A percentile compares a stretch with the other conserved stretches of the same genome.
Evolutionary conservation across 2,329 filamentous ascomycete genomes (phyloP).

Genomic region (Clarireedia paspali): DNA sequence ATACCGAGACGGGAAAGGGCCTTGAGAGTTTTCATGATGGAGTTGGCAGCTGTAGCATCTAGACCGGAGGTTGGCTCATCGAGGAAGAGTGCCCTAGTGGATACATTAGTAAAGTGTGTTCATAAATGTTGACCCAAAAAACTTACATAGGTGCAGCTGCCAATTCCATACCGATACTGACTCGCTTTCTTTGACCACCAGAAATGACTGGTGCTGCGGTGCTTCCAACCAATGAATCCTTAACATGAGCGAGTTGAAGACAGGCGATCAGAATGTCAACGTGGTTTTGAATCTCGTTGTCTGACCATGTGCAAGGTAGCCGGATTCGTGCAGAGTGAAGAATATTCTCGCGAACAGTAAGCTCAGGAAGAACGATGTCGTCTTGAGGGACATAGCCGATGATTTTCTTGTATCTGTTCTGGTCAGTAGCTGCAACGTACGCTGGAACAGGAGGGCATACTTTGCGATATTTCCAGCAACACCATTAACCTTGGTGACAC

Average conservation of each 20-base stretch:
- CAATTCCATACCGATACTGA: constrained; percentile 53
- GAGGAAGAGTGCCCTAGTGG: constrained; percentile 43
- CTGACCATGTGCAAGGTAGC: constrained; percentile 43
- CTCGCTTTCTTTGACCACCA: constrained; percentile 54
- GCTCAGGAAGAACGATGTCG: constrained; percentile 50
- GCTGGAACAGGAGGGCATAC: constrained; percentile 7
- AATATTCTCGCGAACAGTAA: constrained; percentile 56
- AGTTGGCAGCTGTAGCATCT: constrained; percentile 55
- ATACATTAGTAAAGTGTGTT: neutral
- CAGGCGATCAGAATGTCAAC: constrained; percentile 51
- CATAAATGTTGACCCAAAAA: neutral
- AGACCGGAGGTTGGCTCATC: constrained; percentile 56
- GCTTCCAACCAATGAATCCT: constrained; percentile 44
- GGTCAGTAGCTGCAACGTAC: neutral
- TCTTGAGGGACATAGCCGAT: constrained; percentile 57
- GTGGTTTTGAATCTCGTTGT: constrained; percentile 41
- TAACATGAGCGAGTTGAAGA: constrained; percentile 32
- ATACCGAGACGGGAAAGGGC: constrained; percentile 50
- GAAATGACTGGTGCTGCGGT: constrained; percentile 55
- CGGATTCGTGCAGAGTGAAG: constrained; percentile 49
- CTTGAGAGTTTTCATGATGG: constrained; percentile 53
- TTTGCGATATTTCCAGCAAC: constrained; percentile 25
- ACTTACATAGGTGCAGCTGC: constrained; percentile 43
- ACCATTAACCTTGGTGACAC: constrained; percentile 43
- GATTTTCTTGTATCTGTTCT: constrained; percentile 45